Evolutionary conservation across 805 yeast species (phyloP).

Genomic region (Lipomyces orientalis): DNA sequence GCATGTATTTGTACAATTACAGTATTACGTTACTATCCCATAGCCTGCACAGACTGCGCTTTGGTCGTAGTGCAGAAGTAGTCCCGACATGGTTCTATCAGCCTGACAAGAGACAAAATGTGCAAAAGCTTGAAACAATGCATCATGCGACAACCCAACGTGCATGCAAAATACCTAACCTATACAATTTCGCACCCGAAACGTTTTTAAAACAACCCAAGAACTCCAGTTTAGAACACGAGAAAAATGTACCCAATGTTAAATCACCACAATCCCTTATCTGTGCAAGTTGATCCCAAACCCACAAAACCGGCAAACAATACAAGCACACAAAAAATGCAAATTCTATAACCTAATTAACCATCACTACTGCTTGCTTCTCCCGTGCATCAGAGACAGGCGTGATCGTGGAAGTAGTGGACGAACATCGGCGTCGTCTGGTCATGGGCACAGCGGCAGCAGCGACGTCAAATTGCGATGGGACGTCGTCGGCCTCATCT

Average conservation of each 20-base stretch:
- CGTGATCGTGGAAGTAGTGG: constrained; percentile 1
- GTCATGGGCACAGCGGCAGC: background rate
- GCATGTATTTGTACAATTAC: background rate
- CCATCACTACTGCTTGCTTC: background rate
- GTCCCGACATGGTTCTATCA: background rate
- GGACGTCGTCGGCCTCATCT: background rate
- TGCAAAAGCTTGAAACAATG: background rate
- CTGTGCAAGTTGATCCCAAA: background rate
- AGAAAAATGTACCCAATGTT: background rate
- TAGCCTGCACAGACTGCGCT: background rate
- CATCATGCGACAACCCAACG: background rate
- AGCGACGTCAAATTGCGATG: background rate
- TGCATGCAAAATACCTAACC: background rate
- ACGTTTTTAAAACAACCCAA: background rate
- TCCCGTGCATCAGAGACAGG: constrained; percentile 1
- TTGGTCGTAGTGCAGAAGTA: background rate
- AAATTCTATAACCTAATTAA: background rate
- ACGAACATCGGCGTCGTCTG: background rate
- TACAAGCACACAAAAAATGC: background rate
- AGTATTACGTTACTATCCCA: background rate
- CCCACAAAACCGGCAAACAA: background rate
- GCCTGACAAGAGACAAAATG: background rate
- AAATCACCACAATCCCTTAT: too few relatives aligned
- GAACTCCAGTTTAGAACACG: background rate
- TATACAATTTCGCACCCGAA: background rate